Evolutionary conservation across 106 monocot species (phyloP).

Genomic region (Narthecium ossifragum): DNA sequence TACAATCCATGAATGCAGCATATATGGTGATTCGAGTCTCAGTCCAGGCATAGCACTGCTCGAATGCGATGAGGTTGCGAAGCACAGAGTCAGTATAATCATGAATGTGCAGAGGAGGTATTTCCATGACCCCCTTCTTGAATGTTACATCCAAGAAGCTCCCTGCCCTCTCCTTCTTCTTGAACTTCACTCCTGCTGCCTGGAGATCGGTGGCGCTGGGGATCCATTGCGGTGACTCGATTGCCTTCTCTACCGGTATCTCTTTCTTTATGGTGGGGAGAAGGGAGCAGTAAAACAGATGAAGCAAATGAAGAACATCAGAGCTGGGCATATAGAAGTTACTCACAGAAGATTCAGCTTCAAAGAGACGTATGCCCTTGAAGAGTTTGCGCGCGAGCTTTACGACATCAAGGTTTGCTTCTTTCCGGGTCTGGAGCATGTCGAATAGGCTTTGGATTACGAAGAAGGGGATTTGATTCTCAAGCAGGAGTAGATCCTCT

Average conservation of each 20-base stretch:
- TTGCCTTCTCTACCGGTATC: background rate
- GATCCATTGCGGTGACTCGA: background rate
- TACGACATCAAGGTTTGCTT: background rate
- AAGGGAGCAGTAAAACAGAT: background rate
- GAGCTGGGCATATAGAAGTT: no score
- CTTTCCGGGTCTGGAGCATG: background rate
- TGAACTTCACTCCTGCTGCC: slow-evolving; percentile 13
- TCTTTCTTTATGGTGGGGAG: background rate
- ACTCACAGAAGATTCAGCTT: background rate
- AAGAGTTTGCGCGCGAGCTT: slow-evolving; percentile 11
- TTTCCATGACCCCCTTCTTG: slow-evolving; percentile 17
- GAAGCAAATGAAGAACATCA: slow-evolving; percentile 1
- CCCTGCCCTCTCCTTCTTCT: slow-evolving; percentile 1
- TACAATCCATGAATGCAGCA: slow-evolving; percentile 17
- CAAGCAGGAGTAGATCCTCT: slow-evolving; percentile 21
- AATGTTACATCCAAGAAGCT: slow-evolving; percentile 22
- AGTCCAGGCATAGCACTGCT: slow-evolving; percentile 19
- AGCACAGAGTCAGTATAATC: slow-evolving; percentile 3
- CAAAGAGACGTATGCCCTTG: background rate
- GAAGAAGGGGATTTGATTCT: slow-evolving; percentile 33
- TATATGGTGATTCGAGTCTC: slow-evolving; percentile 10
- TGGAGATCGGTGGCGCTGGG: slow-evolving; percentile 13
- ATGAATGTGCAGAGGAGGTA: slow-evolving; percentile 14
- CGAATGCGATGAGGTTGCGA: slow-evolving; percentile 30
- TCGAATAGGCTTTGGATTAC: slow-evolving; percentile 12